These are phyloP conservation scores for Penicillium lagena DNA, from an alignment of 495 filamentous ascomycete genomes.

Conservation along the genomic window DNA sequence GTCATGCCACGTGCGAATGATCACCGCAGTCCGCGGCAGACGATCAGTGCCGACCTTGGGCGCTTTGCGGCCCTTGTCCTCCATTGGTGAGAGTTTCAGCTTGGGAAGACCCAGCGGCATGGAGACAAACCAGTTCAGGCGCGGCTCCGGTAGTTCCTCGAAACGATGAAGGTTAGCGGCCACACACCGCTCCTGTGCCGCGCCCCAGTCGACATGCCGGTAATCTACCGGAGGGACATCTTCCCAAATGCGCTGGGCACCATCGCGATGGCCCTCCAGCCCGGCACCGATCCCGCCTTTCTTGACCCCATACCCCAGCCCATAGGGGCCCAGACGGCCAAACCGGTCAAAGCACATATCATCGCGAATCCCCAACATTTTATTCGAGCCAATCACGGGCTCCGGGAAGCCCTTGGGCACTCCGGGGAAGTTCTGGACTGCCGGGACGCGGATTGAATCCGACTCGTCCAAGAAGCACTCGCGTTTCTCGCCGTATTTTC, in stretches of 20 bases:
- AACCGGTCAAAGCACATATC: slow-evolving; percentile 93
- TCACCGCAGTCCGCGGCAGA: slow-evolving; percentile 51
- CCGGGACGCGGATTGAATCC: slow-evolving; percentile 55
- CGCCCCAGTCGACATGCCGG: slow-evolving; percentile 65
- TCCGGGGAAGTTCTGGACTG: slow-evolving; percentile 63
- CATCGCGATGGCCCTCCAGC: slow-evolving; percentile 71
- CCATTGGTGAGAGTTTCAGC: slow-evolving; percentile 2
- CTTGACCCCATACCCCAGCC: slow-evolving; percentile 70
- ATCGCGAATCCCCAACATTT: slow-evolving; percentile 70
- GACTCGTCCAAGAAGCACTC: slow-evolving; percentile 72
- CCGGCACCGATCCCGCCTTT: slow-evolving; percentile 79
- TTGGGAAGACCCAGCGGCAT: slow-evolving; percentile 34
- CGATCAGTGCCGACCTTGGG: slow-evolving; percentile 17
- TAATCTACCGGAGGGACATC: slow-evolving; percentile 65
- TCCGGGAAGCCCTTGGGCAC: slow-evolving; percentile 77
- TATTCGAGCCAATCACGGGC: slow-evolving; percentile 73
- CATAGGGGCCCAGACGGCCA: slow-evolving; percentile 84
- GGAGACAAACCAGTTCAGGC: slow-evolving; percentile 36
- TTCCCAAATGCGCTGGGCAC: slow-evolving; percentile 67
- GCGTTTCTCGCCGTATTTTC: slow-evolving; percentile 54
- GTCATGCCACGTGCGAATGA: slow-evolving; percentile 60
- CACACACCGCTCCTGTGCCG: slow-evolving; percentile 64
- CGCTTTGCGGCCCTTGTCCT: slow-evolving; percentile 4
- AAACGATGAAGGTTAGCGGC: slow-evolving; percentile 67
- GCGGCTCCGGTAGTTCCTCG: slow-evolving; percentile 36